Percentiles rank a stretch among this genome's conserved stretches.
Conservation (phyloP, 2,329 filamentous ascomycete species). For the Immersiporthe knoxdaviesiana region DNA sequence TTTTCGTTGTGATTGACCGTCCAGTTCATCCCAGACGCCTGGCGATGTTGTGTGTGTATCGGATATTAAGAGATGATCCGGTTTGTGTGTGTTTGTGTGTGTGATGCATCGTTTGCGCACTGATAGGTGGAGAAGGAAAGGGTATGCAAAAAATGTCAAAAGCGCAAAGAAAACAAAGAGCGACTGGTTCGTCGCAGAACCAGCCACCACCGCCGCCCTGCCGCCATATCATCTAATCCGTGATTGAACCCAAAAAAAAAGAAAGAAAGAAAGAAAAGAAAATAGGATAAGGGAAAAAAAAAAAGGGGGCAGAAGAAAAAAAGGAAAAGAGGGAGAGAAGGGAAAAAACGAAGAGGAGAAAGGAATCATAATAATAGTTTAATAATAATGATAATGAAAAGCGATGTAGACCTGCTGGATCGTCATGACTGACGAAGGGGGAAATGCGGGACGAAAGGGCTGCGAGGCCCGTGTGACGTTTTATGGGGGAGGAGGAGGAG, state of each 20-base stretch:
- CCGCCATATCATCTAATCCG: constrained; percentile 22
- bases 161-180: not conserved
- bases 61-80: constrained; percentile 15
- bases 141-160: not conserved
- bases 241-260: too few relatives aligned
- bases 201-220: constrained; percentile 20
- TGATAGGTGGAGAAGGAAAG: not conserved
- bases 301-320: not conserved
- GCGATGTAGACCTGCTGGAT: constrained; percentile 16
- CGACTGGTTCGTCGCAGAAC: constrained; percentile 12
- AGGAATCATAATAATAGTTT: not conserved
- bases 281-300: constrained; percentile 8
- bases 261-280: constrained; percentile 2
- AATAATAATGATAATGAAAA: not conserved
- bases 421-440: constrained; percentile 14
- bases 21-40: not conserved
- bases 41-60: constrained; percentile 1
- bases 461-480: constrained; percentile 26
- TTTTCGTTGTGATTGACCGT: not conserved
- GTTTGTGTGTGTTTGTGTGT: not conserved
- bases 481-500: too few relatives aligned
- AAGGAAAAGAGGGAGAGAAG: constrained; percentile 16
- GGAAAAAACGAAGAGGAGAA: not conserved
- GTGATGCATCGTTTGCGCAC: not conserved
- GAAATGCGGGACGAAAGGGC: constrained; percentile 18